Evolutionary conservation across 176 grass and related monocot species (phyloP).

Genomic region (Phyllostachys edulis): DNA sequence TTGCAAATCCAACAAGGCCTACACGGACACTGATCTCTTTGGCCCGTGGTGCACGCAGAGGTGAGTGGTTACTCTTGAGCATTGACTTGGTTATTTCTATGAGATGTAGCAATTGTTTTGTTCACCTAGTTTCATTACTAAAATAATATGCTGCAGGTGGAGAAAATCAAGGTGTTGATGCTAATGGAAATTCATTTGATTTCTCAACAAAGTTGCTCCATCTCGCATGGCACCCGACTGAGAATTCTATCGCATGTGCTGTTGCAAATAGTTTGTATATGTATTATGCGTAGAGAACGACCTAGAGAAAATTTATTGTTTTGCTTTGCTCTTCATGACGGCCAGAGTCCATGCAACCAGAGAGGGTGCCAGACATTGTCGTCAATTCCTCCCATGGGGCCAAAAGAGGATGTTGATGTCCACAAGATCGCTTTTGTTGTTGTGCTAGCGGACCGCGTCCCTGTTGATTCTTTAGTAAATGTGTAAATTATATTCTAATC

Average conservation of each 20-base stretch:
- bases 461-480: constrained; percentile 75
- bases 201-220: constrained; percentile 86
- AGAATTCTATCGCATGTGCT: constrained; percentile 92
- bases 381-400: constrained; percentile 22
- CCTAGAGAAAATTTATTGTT: constrained; percentile 43
- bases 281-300: constrained; percentile 79
- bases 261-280: constrained; percentile 98
- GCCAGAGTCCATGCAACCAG: constrained; percentile 13
- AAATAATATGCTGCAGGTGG: constrained; percentile 52
- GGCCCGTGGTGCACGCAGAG: constrained; percentile 66
- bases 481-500: constrained; percentile 71
- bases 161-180: constrained; percentile 67
- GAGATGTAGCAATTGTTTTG: neutral
- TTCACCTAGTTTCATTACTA: neutral
- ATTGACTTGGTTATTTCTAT: neutral
- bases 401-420: constrained; percentile 33
- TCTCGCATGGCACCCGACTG: constrained; percentile 83
- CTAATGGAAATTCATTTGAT: constrained; percentile 80
- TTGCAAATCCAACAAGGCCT: constrained; percentile 62
- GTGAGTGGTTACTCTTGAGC: constrained; percentile 30
- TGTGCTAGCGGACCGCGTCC: constrained; percentile 25
- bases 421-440: constrained; percentile 30
- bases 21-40: constrained; percentile 59
- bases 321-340: constrained; percentile 26
- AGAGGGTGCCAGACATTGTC: constrained; percentile 22